A percentile compares a stretch with the other conserved stretches of the same genome.
Conservation (phyloP, 108 stramenopile genomes). For the Nitzschia sp. region DNA sequence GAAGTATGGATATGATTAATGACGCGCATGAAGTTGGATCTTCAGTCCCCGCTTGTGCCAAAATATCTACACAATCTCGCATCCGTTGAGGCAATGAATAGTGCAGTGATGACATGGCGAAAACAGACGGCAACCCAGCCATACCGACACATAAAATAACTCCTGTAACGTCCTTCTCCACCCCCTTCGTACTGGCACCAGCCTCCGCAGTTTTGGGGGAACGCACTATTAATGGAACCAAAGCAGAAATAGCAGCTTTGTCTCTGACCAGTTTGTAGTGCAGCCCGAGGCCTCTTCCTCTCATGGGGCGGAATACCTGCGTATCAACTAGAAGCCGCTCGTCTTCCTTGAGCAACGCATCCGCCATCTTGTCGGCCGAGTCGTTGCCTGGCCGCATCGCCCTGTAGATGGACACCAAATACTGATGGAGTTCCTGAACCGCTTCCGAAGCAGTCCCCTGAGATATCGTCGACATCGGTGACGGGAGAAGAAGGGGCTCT, state of each 20-base stretch:
- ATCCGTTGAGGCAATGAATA: slow-evolving; percentile 39
- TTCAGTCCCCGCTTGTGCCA: slow-evolving; percentile 6
- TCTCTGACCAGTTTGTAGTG: slow-evolving; percentile 39
- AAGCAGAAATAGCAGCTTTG: slow-evolving; percentile 7
- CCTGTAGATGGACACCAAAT: slow-evolving; percentile 24
- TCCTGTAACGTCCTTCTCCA: slow-evolving; percentile 23
- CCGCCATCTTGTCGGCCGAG: slow-evolving; percentile 5
- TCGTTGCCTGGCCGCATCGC: slow-evolving; percentile 13
- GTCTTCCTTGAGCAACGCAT: slow-evolving; percentile 29
- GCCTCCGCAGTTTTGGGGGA: slow-evolving; percentile 1
- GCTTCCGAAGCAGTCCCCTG: slow-evolving; percentile 17
- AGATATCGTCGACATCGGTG: slow-evolving; percentile 32
- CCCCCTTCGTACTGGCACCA: not conserved
- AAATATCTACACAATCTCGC: slow-evolving; percentile 41
- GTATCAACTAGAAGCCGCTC: slow-evolving; percentile 22
- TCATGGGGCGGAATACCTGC: slow-evolving; percentile 42
- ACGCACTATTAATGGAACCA: slow-evolving; percentile 23
- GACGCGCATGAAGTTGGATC: slow-evolving; percentile 20
- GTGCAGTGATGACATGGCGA: slow-evolving; percentile 31
- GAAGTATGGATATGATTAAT: slow-evolving; percentile 38
- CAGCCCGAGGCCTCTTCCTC: slow-evolving; percentile 43
- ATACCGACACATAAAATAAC: slow-evolving; percentile 40
- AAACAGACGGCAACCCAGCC: slow-evolving; percentile 30
- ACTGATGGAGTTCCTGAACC: slow-evolving; percentile 37
- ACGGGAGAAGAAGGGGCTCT: slow-evolving; percentile 40